Base-by-base conservation (phyloP, 177 flowering plant species). In the Telopea speciosissima region DNA sequence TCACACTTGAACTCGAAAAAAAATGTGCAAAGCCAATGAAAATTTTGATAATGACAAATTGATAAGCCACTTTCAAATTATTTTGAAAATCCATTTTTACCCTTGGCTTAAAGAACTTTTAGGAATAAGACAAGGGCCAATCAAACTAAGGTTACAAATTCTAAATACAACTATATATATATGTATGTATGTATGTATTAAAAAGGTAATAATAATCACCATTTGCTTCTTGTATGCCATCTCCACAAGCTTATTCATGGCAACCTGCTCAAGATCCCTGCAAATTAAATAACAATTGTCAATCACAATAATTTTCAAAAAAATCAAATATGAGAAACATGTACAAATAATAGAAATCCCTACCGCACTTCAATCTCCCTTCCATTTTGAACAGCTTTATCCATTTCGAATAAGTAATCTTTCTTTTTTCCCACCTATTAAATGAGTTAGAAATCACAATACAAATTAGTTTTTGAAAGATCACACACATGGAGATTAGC, bases 201-300 rank as follows among this genome's bases (percentile, higher is more conserved):
- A 49, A 49, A 66, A 22, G 23, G 45, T 64, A 28, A 24, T 44
- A 24, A 63, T 40, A 70, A 67, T 68, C 79, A 93, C 98, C 98
- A 87, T 74, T 69, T 74, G 79, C 80, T 87, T 93, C 75, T 74
- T 86, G 77, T 85, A 91, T 67, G 96, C 87, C 83, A 84, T 74
- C 80, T 91, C 97, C 70, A 85, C 80, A 70, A 91, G 90, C 73
- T 81, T 84, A 75, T 86, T 79, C 90, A 93, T 80, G 11, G 97
- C 97, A 75, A 83, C 73, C 74, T 81, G 86, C 83, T 93, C 97
- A 75, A 82, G 86, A 62, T 73, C 73, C 86, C 96, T 90, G 89
- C 80, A 84, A 62, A 76, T 56, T 26, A 70, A 82, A 68, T 23
- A 63, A 26, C 42, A 42, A 26, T 19, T 23, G 42, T 62, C 24